A percentile compares a stretch with the other conserved stretches of the same genome.
Conservation (phyloP, 2,329 filamentous ascomycete genomes). For the Metarhizium rileyi region DNA sequence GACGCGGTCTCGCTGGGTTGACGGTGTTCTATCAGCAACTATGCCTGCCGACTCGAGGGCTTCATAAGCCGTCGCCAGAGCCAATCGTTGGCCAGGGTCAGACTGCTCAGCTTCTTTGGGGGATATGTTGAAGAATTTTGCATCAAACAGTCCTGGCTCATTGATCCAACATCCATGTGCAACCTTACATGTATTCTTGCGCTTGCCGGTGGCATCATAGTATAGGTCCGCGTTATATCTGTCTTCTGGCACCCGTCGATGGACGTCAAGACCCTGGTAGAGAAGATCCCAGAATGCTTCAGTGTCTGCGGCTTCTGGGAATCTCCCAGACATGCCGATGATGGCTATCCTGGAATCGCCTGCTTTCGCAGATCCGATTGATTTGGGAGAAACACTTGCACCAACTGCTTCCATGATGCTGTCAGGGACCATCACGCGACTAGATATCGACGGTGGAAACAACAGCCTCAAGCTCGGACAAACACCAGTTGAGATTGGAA, state of each 20-base stretch:
- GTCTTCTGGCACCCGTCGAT: neutral
- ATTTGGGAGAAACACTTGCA: neutral
- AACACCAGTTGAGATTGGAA: neutral
- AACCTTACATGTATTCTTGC: neutral
- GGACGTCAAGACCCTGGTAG: neutral
- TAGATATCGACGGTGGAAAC: neutral
- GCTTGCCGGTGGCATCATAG: slow-evolving; percentile 1
- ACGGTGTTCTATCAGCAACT: neutral
- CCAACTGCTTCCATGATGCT: neutral
- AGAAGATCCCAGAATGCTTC: neutral
- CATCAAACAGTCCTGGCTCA: slow-evolving; percentile 55
- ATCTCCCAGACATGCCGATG: neutral
- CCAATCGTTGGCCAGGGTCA: slow-evolving; percentile 34
- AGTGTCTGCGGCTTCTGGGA: neutral
- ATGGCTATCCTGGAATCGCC: slow-evolving; percentile 5
- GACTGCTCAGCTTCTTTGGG: slow-evolving; percentile 52
- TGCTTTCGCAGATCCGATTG: neutral
- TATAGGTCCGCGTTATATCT: neutral
- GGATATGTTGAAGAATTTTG: slow-evolving; percentile 62
- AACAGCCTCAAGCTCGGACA: neutral
- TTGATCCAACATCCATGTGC: slow-evolving; percentile 35
- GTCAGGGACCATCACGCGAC: neutral
- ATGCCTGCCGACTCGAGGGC: neutral
- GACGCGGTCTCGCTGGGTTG: neutral
- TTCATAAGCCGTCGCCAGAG: neutral